Evolutionary conservation across 139 green algal species (phyloP).

Genomic region (Micractinium conductrix): DNA sequence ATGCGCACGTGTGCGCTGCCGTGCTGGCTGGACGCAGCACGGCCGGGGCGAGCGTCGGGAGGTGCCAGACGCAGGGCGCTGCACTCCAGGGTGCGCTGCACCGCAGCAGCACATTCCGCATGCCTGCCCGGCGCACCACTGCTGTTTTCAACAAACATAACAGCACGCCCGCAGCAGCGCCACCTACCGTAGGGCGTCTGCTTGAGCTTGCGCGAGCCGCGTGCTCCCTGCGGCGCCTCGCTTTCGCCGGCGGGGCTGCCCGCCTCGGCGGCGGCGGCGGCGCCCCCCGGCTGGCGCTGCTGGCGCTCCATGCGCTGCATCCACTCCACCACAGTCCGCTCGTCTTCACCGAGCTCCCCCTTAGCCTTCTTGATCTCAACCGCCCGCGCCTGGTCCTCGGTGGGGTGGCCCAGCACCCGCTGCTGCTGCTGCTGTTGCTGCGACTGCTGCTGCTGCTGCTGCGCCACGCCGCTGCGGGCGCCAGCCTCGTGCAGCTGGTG

Average conservation of each 20-base stretch:
- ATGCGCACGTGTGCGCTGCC: too few species aligned
- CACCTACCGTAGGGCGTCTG: neutral
- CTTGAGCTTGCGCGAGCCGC: constrained; percentile 35
- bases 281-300: neutral
- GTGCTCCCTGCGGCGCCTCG: too few species aligned
- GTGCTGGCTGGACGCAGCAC: too few species aligned
- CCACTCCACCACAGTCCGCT: constrained; percentile 9
- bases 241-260: too few species aligned
- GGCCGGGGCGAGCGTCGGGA: too few species aligned
- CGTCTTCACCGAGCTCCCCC: neutral
- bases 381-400: neutral
- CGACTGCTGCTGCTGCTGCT: neutral
- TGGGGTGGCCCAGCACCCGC: neutral
- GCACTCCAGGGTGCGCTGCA: too few species aligned
- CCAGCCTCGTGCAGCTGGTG: neutral
- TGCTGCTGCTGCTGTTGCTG: neutral
- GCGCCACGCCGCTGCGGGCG: neutral
- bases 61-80: too few species aligned
- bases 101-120: too few species aligned
- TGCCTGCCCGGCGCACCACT: too few species aligned
- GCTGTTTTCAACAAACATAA: too few species aligned
- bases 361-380: neutral
- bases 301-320: neutral
- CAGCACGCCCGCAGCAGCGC: too few species aligned
- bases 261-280: neutral